These are phyloP conservation scores for Sporisorium graminicola DNA, from an alignment of 1,284 basidiomycete genomes.

Conservation along the genomic window DNA sequence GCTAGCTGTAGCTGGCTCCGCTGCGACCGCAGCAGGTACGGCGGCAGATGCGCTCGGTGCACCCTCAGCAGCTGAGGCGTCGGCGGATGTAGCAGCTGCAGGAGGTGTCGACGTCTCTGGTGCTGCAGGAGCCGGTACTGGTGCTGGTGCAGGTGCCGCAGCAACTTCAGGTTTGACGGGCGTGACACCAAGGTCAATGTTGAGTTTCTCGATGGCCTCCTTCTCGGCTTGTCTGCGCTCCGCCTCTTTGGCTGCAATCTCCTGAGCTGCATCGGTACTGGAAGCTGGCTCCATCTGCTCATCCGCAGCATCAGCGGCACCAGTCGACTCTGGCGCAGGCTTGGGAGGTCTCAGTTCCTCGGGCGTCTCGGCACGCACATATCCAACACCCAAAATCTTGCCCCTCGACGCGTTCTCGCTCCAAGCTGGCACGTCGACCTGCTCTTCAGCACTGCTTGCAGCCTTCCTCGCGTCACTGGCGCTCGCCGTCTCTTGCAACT, in stretches of 20 bases:
- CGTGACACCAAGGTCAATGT: slow-evolving; percentile 33
- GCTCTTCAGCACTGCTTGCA: slow-evolving; percentile 6
- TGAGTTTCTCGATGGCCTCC: slow-evolving; percentile 43
- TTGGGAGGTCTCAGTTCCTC: slow-evolving; percentile 41
- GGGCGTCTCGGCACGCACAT: slow-evolving; percentile 53
- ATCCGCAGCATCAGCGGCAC: slow-evolving; percentile 1
- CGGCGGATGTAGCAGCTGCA: neutral
- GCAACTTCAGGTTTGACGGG: neutral
- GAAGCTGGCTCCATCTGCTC: slow-evolving; percentile 11
- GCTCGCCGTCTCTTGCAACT: slow-evolving; percentile 15
- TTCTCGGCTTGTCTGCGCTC: slow-evolving; percentile 30
- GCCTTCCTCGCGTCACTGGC: slow-evolving; percentile 2
- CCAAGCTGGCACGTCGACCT: slow-evolving; percentile 33
- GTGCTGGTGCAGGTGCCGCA: slow-evolving; percentile 12
- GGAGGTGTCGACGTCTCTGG: neutral
- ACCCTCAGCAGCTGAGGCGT: slow-evolving; percentile 4
- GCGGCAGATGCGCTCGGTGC: neutral
- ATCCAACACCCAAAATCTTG: slow-evolving; percentile 57
- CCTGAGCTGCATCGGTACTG: neutral
- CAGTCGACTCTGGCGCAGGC: neutral
- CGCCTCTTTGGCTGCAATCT: slow-evolving; percentile 14
- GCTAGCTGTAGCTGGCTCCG: neutral
- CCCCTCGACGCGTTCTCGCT: slow-evolving; percentile 44
- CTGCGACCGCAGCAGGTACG: neutral
- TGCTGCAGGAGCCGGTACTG: slow-evolving; percentile 7